Percentiles rank a stretch among this genome's conserved stretches.
Conservation (phyloP, 768 basidiomycete genomes). For the Russula foetens region DNA sequence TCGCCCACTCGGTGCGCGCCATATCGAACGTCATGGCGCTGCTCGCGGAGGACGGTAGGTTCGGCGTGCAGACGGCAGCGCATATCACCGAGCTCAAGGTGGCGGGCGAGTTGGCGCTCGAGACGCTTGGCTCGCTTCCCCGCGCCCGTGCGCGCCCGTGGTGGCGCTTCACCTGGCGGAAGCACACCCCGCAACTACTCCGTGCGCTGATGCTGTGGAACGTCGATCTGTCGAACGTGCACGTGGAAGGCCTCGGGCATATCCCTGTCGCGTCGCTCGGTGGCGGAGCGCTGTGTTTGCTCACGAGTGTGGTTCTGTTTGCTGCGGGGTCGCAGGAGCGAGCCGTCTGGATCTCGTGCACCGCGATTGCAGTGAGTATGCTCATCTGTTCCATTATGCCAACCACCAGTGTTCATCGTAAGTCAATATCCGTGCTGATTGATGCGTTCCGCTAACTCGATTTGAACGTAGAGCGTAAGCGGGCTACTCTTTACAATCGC, state of each 20-base stretch:
- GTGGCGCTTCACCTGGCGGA: background rate
- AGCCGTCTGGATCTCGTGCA: slow-evolving; percentile 7
- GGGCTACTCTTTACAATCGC: background rate
- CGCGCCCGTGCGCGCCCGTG: no score
- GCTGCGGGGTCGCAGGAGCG: slow-evolving; percentile 2
- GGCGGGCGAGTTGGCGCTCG: background rate
- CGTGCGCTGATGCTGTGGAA: background rate
- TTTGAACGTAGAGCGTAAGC: background rate
- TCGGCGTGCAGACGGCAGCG: background rate
- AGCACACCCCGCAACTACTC: background rate
- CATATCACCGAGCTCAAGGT: background rate
- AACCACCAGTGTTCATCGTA: background rate
- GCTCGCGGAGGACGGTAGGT: slow-evolving; percentile 3
- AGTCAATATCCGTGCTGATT: background rate
- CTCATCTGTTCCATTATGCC: background rate
- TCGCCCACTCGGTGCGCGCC: background rate
- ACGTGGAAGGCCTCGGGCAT: slow-evolving; percentile 6
- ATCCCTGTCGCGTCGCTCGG: slow-evolving; percentile 1
- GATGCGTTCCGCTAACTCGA: background rate
- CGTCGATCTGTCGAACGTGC: background rate
- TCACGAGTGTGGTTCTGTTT: slow-evolving; percentile 6
- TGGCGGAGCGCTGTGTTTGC: slow-evolving; percentile 6
- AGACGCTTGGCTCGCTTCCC: background rate
- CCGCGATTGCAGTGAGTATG: background rate
- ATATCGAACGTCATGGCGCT: slow-evolving; percentile 1